Evolutionary conservation across 1,284 basidiomycete species (phyloP), one percentile per base, ranked within the genome.

Genomic region (Ganoderma sinense): DNA sequence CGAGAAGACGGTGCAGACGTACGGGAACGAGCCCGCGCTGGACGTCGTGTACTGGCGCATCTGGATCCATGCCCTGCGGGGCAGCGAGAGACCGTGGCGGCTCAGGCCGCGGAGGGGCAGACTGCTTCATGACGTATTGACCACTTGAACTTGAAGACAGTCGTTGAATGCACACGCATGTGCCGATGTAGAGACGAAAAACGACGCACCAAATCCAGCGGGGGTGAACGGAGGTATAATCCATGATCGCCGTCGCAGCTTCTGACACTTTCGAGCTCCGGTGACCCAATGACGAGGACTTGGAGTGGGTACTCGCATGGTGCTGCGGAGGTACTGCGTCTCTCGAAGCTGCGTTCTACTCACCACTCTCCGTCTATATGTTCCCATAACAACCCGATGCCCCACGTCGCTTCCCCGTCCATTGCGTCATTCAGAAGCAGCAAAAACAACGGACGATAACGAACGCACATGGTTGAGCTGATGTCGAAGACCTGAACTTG

Each of bases 11-110:
- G 73, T 66, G 62, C 58, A 72, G 29, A 68, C 67, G 29, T 71
- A 75, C 53, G 75, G 75, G 6, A 77, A 76, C 59, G 31, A 76
- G 40, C 62, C 73, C 13, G n/a, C 43, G 2, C 2, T 74, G 4
- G 68, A 20, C 5, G 58, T 66, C 29, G 65, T 65, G 36, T 77
- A 76, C 41, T 71, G 71, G 60, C 63, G 70, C 26, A 18, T 75
- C 8, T 70, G 70, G 31, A 33, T 77, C 33, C 33, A 75, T 16
- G 75, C 75, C 53, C 53, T 20, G 7, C 11, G 5, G n/a, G n/a
- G 0, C 53, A 55, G 29, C 29, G 53, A 14, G 16, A 29, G 5
- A 18, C 36, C 31, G 18, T 36, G 36, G 36, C 36, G 36, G 36
- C 36, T 36, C 36, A 36, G 36, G 36, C 36, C 36, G 36, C 36